Evolutionary conservation across 2,329 filamentous ascomycete genomes (phyloP).

Genomic region (Colletotrichum trifolii): DNA sequence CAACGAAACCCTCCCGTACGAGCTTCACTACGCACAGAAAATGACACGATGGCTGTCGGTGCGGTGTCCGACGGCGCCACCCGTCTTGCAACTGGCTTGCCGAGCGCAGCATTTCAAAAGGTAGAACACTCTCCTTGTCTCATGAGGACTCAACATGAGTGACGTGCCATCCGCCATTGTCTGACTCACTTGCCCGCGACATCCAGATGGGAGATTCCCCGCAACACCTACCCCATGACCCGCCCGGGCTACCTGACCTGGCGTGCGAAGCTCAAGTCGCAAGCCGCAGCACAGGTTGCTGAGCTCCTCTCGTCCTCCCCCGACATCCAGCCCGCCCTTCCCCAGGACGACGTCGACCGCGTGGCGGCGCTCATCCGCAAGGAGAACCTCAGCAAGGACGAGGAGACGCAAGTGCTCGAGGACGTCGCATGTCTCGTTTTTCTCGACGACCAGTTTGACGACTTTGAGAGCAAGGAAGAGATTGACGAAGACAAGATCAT

Average conservation of each 20-base stretch:
- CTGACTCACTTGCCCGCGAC: slow-evolving; percentile 22
- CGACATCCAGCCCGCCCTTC: slow-evolving; percentile 50
- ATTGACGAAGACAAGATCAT: slow-evolving; percentile 82
- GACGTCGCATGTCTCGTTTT: slow-evolving; percentile 91
- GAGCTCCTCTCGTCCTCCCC: slow-evolving; percentile 60
- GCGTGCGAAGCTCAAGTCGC: slow-evolving; percentile 79
- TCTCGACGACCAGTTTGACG: slow-evolving; percentile 86
- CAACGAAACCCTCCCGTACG: slow-evolving; percentile 70
- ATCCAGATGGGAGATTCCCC: slow-evolving; percentile 80
- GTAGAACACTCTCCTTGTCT: slow-evolving; percentile 42
- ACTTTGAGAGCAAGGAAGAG: slow-evolving; percentile 75
- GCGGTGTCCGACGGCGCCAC: slow-evolving; percentile 71
- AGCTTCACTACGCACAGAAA: slow-evolving; percentile 83
- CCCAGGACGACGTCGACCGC: slow-evolving; percentile 64
- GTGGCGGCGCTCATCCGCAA: slow-evolving; percentile 82
- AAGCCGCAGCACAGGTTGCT: slow-evolving; percentile 65
- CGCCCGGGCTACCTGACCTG: slow-evolving; percentile 83
- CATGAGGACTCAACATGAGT: neutral
- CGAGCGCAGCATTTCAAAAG: slow-evolving; percentile 87
- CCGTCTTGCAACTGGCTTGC: slow-evolving; percentile 78
- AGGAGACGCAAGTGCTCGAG: slow-evolving; percentile 80
- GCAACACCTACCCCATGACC: slow-evolving; percentile 78
- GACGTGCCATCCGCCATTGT: slow-evolving; percentile 4
- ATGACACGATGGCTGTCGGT: slow-evolving; percentile 79
- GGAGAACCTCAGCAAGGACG: slow-evolving; percentile 71